Conservation (phyloP, 2,329 filamentous ascomycete species). For the Diaporthe australafricana region DNA sequence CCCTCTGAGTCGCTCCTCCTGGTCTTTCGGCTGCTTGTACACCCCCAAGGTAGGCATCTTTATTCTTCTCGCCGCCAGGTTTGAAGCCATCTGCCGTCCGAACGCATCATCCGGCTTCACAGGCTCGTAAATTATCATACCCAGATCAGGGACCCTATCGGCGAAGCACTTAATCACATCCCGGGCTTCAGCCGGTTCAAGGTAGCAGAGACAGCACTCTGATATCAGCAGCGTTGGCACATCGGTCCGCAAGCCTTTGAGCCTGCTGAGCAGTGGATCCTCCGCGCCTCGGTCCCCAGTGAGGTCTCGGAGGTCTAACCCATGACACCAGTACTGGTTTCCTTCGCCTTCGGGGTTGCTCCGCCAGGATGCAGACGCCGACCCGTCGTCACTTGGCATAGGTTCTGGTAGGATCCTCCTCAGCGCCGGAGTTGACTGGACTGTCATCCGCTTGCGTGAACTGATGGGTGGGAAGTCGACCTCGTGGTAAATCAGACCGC, state of each 20-base stretch:
- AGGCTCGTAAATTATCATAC: slow-evolving; percentile 88
- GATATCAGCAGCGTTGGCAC: slow-evolving; percentile 88
- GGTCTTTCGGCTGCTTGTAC: slow-evolving; percentile 76
- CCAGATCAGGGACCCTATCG: slow-evolving; percentile 57
- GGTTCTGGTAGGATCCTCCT: slow-evolving; percentile 52
- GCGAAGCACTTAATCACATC: slow-evolving; percentile 75
- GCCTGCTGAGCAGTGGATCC: slow-evolving; percentile 37
- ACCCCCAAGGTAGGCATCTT: slow-evolving; percentile 83
- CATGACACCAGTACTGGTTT: slow-evolving; percentile 67
- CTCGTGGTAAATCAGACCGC: slow-evolving; percentile 83
- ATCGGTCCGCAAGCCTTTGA: slow-evolving; percentile 54
- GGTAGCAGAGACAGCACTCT: slow-evolving; percentile 95
- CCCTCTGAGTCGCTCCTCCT: slow-evolving; percentile 73
- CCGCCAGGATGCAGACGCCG: slow-evolving; percentile 52
- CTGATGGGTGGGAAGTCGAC: slow-evolving; percentile 86
- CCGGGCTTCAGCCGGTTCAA: slow-evolving; percentile 73
- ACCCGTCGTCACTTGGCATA: slow-evolving; percentile 20
- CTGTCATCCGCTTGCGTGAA: slow-evolving; percentile 70
- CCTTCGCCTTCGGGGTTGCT: slow-evolving; percentile 50
- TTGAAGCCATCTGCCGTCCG: slow-evolving; percentile 90
- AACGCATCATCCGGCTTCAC: slow-evolving; percentile 87
- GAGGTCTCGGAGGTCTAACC: slow-evolving; percentile 77
- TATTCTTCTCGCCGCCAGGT: slow-evolving; percentile 85
- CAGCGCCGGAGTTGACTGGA: slow-evolving; percentile 59
- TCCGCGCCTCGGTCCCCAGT: slow-evolving; percentile 39